A percentile compares a stretch with the other conserved stretches of the same genome.
Conservation (phyloP, 108 stramenopile genomes). For the Stephanodiscus minutulus region DNA sequence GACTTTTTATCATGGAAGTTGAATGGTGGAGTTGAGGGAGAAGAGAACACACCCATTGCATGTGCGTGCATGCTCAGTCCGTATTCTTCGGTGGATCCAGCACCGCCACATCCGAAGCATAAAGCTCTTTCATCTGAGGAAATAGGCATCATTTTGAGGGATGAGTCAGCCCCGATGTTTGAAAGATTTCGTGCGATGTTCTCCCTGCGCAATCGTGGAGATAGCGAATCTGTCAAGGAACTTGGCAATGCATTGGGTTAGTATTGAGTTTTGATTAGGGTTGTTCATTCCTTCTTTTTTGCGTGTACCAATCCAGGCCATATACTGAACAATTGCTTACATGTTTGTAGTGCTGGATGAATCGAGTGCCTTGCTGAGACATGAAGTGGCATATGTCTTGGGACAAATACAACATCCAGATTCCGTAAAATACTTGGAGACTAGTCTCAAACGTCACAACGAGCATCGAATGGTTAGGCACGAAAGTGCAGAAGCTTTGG, state of each 20-base stretch:
- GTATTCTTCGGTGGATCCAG: conserved; percentile 85
- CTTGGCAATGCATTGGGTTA: conserved; percentile 70
- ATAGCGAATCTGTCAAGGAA: conserved; percentile 75
- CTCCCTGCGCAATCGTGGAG: conserved; percentile 91
- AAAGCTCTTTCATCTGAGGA: conserved; percentile 46
- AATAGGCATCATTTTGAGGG: conserved; percentile 72
- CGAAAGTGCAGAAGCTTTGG: conserved; percentile 98
- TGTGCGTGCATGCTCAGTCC: conserved; percentile 89
- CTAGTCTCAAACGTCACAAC: conserved; percentile 58
- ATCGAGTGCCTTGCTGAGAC: conserved; percentile 88
- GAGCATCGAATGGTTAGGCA: conserved; percentile 98
- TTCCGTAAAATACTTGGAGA: conserved; percentile 76
- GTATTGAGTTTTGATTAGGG: not conserved
- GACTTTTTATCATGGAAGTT: conserved; percentile 77
- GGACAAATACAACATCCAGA: conserved; percentile 95
- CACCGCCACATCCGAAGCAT: conserved; percentile 82
- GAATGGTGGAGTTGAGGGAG: conserved; percentile 40
- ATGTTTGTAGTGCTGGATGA: conserved; percentile 51
- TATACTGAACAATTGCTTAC: not conserved
- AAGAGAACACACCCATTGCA: conserved; percentile 50
- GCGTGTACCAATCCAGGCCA: not conserved
- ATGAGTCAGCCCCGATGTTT: conserved; percentile 77
- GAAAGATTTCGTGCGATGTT: conserved; percentile 98
- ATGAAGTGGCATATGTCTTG: conserved; percentile 99
- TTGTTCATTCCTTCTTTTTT: not conserved